phyloP scores from a whole-genome alignment of 2,329 filamentous ascomycete genomes.

The Stemphylium beticola region DNA sequence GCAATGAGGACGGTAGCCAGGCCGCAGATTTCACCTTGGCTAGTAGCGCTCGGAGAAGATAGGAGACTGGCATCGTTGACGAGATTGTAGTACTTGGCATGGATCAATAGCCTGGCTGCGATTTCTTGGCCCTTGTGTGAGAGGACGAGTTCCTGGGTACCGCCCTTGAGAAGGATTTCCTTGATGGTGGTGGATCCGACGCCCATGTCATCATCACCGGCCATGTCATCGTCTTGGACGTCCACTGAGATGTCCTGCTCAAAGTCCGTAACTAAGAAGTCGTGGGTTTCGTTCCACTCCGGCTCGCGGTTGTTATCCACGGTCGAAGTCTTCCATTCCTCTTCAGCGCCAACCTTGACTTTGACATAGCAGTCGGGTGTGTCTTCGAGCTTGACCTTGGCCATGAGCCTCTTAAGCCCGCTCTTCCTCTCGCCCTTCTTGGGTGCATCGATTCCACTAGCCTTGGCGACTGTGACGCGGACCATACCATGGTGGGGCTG shows the following conservation, averaged over 20 bases:
- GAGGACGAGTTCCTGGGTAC: slow-evolving; percentile 51
- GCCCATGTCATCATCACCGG: slow-evolving; percentile 55
- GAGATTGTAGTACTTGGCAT: slow-evolving; percentile 53
- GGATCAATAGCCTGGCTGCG: slow-evolving; percentile 46
- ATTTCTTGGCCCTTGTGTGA: slow-evolving; percentile 49
- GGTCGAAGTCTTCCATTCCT: slow-evolving; percentile 53
- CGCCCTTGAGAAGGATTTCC: slow-evolving; percentile 52
- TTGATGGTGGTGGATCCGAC: slow-evolving; percentile 51
- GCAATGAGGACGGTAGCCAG: slow-evolving; percentile 54
- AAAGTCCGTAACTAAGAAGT: slow-evolving; percentile 56
- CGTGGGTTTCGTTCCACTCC: slow-evolving; percentile 57
- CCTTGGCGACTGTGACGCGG: slow-evolving; percentile 53
- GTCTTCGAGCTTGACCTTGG: slow-evolving; percentile 53
- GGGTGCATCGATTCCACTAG: slow-evolving; percentile 47
- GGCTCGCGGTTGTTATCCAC: slow-evolving; percentile 54
- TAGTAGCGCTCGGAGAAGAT: slow-evolving; percentile 35
- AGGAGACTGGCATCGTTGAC: slow-evolving; percentile 44
- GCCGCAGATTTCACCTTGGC: slow-evolving; percentile 46
- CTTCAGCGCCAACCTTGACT: slow-evolving; percentile 53
- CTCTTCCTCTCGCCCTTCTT: slow-evolving; percentile 47
- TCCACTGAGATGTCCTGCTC: slow-evolving; percentile 54
- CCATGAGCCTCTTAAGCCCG: slow-evolving; percentile 48
- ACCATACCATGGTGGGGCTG: slow-evolving; percentile 53
- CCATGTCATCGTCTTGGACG: slow-evolving; percentile 54
- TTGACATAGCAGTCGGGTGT: slow-evolving; percentile 57